phyloP scores from a whole-genome alignment of 1,284 basidiomycete species.

The Ceratobasidium papillatum region DNA sequence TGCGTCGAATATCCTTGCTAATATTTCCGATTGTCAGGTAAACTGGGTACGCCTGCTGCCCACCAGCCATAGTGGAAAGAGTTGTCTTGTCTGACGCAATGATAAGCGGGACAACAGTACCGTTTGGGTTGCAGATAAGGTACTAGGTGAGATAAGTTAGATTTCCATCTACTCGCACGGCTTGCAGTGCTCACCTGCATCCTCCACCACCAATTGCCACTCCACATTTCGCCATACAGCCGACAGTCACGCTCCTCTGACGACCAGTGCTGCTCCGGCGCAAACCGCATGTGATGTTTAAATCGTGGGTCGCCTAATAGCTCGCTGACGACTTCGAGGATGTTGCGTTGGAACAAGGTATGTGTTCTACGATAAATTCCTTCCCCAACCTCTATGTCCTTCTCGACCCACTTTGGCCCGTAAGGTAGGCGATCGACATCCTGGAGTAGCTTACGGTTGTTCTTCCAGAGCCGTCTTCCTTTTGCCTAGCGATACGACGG shows the following conservation, averaged over 20 bases:
- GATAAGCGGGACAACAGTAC: constrained; percentile 42
- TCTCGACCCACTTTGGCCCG: neutral
- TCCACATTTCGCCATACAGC: constrained; percentile 39
- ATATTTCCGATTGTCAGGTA: constrained; percentile 37
- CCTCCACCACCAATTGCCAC: constrained; percentile 42
- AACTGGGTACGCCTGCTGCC: constrained; percentile 24
- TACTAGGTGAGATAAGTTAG: neutral
- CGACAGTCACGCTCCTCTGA: neutral
- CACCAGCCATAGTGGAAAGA: constrained; percentile 32
- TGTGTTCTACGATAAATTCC: constrained; percentile 2
- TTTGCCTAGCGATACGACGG: neutral
- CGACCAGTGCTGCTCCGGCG: constrained; percentile 38
- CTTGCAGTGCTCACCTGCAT: constrained; percentile 32
- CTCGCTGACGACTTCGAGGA: constrained; percentile 47
- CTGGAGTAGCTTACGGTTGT: neutral
- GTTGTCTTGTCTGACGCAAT: constrained; percentile 42
- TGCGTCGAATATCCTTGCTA: constrained; percentile 34
- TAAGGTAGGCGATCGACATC: constrained; percentile 8
- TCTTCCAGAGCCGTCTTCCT: neutral
- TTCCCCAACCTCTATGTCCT: neutral
- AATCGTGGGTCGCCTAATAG: constrained; percentile 40
- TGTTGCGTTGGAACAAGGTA: neutral
- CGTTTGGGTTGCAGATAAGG: neutral
- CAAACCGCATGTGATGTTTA: constrained; percentile 19
- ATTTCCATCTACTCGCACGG: neutral